phyloP scores from a whole-genome alignment of 2,329 filamentous ascomycete species.

The Xylariaceae sp. region DNA sequence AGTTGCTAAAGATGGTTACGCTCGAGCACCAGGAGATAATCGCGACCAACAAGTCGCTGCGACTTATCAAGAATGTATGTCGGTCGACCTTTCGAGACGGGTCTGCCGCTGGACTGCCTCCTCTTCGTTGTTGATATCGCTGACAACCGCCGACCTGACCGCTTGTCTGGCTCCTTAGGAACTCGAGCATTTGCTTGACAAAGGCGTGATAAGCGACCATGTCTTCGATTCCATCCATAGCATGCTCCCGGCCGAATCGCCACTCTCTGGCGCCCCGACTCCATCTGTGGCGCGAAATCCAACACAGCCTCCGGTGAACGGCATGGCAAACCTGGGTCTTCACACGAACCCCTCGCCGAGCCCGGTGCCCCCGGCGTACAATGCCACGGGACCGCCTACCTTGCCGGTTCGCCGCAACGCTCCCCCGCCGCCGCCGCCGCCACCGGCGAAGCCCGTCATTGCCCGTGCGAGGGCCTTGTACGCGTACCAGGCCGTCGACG shows the following conservation, averaged over 20 bases:
- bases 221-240: conserved; percentile 70
- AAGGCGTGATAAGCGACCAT: conserved; percentile 68
- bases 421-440: conserved; percentile 36
- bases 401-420: conserved; percentile 32
- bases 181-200: conserved; percentile 82
- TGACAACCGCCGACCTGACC: background rate
- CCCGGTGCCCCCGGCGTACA: conserved; percentile 47
- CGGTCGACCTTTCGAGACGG: background rate
- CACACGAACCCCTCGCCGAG: conserved; percentile 28
- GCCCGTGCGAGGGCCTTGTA: conserved; percentile 77
- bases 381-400: conserved; percentile 38
- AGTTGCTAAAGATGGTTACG: conserved; percentile 38
- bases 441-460: conserved; percentile 52
- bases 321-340: conserved; percentile 39
- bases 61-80: conserved; percentile 77
- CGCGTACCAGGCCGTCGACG: conserved; percentile 71
- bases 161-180: conserved; percentile 53
- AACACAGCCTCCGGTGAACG: conserved; percentile 28
- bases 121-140: background rate
- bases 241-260: conserved; percentile 67
- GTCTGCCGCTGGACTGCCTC: background rate
- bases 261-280: conserved; percentile 47
- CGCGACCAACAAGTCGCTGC: conserved; percentile 77
- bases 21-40: conserved; percentile 54
- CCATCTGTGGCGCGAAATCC: conserved; percentile 32